phyloP scores from a whole-genome alignment of 345 rosid genomes.

The Rhodamnia argentea region DNA sequence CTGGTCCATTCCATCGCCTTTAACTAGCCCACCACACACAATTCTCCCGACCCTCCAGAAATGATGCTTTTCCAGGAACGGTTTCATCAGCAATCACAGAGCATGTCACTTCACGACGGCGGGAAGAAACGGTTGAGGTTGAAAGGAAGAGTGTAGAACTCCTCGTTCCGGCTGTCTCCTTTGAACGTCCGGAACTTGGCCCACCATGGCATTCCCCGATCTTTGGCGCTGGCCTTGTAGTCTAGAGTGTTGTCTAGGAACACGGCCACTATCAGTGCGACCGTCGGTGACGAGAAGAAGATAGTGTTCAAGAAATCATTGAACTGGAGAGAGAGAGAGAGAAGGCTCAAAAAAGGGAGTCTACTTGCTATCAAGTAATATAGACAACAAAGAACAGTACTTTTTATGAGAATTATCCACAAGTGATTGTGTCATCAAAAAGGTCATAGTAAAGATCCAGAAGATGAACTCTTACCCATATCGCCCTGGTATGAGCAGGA shows the following conservation, averaged over 20 bases:
- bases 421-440: background rate
- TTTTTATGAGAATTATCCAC: background rate
- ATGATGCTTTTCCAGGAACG: conserved; percentile 14
- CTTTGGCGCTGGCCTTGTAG: conserved; percentile 73
- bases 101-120: conserved; percentile 39
- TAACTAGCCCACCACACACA: background rate
- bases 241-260: conserved; percentile 92
- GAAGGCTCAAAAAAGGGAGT: background rate
- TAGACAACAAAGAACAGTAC: background rate
- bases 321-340: conserved; percentile 37
- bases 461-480: conserved; percentile 47
- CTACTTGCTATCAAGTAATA: background rate
- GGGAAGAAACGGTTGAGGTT: conserved; percentile 96
- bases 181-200: conserved; percentile 75
- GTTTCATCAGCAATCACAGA: background rate
- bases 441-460: background rate
- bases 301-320: conserved; percentile 93
- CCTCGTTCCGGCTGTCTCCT: conserved; percentile 83
- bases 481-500: conserved; percentile 82
- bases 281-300: conserved; percentile 87
- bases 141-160: conserved; percentile 94
- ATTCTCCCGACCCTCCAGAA: background rate
- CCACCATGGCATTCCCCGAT: conserved; percentile 99
- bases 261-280: conserved; percentile 63
- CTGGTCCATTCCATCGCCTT: background rate